Evolutionary conservation across 139 green algal species (phyloP), one percentile per base, ranked within the genome.

Genomic region (Eudorina sp.): DNA sequence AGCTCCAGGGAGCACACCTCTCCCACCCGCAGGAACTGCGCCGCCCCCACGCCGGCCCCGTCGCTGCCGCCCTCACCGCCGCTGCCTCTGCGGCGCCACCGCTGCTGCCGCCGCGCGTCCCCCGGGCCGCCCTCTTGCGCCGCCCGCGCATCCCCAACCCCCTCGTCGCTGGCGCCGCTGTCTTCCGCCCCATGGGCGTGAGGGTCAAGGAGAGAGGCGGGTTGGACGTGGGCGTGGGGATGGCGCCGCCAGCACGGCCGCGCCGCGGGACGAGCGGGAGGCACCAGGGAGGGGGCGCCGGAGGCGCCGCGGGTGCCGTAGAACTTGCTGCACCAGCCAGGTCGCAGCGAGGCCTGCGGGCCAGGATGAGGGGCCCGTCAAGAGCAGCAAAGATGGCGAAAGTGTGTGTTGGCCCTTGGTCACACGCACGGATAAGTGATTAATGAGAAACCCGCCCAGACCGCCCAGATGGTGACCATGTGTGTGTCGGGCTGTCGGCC

Each of bases 1-100:
- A 88, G 36, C 68, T 45, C 31, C 36, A 88, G 4, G 6, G 8
- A 21, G 51, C 68, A 78, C 48, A 81, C 48, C 16, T 88, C 83
- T 25, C 83, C 83, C 36, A 88, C 83, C 38, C 83, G 83, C 36
- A 88, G 19, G 25, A 45, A 58, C 83, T 73, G 83, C 38, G 68
- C 68, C 23, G 45, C 60, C 21, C 53, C 66, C 1, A 11, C 75
- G 48, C 75, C 75, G 27, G 2, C 45, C 18, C 38, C 46, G 13
- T 29, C 46, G 29, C n/a, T 53, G n/a, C 46, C n/a, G 4, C 29
- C 29, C 8, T 16, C 36, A 6, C 75, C 31, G 48, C n/a, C 31
- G 46, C 25, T 9, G 51, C 34, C 36, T 31, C 66, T 18, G 66
- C 66, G 3, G 18, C 64, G 64, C 13, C 18, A 8, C 21, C 38